A percentile compares a stretch with the other conserved stretches of the same genome.
Evolutionary conservation across 2,329 filamentous ascomycete genomes (phyloP).

Genomic region (Colletotrichum tamarilloi): DNA sequence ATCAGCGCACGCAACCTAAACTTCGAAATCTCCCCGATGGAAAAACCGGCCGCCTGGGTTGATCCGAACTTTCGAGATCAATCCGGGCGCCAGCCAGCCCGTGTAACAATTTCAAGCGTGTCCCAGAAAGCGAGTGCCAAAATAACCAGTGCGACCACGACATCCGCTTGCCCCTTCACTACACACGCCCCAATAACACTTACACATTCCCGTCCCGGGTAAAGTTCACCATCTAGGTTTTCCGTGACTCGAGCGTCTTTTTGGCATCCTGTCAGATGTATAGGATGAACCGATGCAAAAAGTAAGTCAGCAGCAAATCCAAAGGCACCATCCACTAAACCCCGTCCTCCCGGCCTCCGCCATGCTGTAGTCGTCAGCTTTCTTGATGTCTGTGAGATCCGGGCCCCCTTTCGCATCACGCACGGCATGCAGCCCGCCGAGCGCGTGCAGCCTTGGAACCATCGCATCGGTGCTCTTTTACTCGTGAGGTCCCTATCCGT

Average conservation of each 20-base stretch:
- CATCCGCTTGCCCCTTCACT: neutral
- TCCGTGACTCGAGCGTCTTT: neutral
- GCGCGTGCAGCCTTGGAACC: neutral
- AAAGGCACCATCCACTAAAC: neutral
- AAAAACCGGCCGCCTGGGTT: neutral
- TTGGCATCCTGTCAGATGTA: neutral
- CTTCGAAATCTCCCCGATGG: neutral
- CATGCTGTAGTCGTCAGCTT: neutral
- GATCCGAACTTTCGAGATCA: neutral
- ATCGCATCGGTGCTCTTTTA: neutral
- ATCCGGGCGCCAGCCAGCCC: neutral
- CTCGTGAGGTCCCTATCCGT: neutral
- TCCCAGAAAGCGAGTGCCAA: slow-evolving; percentile 11
- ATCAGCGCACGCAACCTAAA: neutral
- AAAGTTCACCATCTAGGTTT: neutral
- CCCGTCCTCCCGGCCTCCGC: neutral
- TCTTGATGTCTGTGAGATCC: neutral
- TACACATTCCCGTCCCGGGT: neutral
- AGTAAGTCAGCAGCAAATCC: neutral
- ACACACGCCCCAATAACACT: neutral
- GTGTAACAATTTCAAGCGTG: neutral
- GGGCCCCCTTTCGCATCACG: neutral
- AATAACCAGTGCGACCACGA: neutral
- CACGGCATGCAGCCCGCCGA: neutral
- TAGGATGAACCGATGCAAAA: neutral